Conservation (phyloP, 208 protist genomes). For the Giardia muris region DNA sequence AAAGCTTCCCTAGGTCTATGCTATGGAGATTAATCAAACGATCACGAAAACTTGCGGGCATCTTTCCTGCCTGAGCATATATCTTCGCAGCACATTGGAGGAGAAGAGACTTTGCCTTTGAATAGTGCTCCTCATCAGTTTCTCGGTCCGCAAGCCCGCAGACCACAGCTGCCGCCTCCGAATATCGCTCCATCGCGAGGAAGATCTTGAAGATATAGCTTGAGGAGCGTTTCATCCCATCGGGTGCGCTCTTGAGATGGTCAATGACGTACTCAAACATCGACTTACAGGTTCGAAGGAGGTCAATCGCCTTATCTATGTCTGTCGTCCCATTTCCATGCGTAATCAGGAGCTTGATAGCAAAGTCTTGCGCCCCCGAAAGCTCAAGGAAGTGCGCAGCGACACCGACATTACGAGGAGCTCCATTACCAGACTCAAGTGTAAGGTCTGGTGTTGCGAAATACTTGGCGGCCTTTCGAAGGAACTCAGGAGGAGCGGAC, state of each 20-base stretch:
- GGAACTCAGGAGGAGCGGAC: neutral
- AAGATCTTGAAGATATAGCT: conserved; percentile 25
- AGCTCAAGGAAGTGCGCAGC: conserved; percentile 21
- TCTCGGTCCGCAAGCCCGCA: conserved; percentile 11
- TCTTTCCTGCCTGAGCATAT: neutral
- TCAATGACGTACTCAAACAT: conserved; percentile 27
- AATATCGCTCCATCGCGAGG: neutral
- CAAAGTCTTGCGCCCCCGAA: neutral
- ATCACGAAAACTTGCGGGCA: conserved; percentile 8
- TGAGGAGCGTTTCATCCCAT: conserved; percentile 12
- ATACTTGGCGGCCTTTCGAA: conserved; percentile 6
- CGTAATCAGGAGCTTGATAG: conserved; percentile 14
- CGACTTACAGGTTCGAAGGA: neutral
- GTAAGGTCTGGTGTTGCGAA: conserved; percentile 10
- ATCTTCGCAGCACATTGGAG: conserved; percentile 1
- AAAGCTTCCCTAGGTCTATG: conserved; percentile 11
- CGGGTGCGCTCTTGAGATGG: conserved; percentile 1
- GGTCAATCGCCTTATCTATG: conserved; percentile 26
- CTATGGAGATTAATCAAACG: conserved; percentile 2
- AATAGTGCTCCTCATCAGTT: neutral
- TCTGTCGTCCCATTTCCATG: conserved; percentile 1
- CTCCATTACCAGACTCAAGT: neutral
- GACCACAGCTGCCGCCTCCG: neutral
- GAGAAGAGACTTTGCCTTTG: conserved; percentile 13
- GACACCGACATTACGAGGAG: conserved; percentile 1